phyloP scores from a whole-genome alignment of 2,329 filamentous ascomycete genomes.

The Beauveria australis region DNA sequence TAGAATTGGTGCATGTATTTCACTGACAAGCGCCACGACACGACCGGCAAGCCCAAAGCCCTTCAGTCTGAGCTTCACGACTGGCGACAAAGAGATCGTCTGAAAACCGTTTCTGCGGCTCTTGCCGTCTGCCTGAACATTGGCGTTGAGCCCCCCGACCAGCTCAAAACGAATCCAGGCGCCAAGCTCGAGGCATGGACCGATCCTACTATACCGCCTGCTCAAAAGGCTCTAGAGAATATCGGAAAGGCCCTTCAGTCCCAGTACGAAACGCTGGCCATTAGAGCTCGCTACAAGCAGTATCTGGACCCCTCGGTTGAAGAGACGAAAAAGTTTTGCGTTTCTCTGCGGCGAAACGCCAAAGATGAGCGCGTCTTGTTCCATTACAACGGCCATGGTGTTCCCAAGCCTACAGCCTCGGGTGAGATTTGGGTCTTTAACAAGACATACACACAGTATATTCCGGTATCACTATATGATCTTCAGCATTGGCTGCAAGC shows the following conservation, averaged over 20 bases:
- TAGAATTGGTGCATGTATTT: constrained; percentile 99
- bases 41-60: constrained; percentile 76
- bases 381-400: constrained; percentile 97
- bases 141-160: constrained; percentile 92
- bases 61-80: constrained; percentile 65
- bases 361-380: constrained; percentile 96
- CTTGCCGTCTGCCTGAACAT: constrained; percentile 94
- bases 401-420: constrained; percentile 88
- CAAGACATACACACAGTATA: constrained; percentile 97
- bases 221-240: constrained; percentile 80
- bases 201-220: constrained; percentile 73
- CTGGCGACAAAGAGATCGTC: constrained; percentile 92
- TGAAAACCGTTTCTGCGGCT: constrained; percentile 94
- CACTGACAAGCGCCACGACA: constrained; percentile 95
- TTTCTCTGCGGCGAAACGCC: constrained; percentile 80
- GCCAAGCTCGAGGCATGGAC: constrained; percentile 96
- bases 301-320: constrained; percentile 94
- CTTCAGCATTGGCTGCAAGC: constrained; percentile 92
- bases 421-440: constrained; percentile 99
- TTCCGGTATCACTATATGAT: constrained; percentile 91
- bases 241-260: constrained; percentile 94
- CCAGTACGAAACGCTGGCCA: constrained; percentile 91
- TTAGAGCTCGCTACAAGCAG: constrained; percentile 95
- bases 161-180: constrained; percentile 88
- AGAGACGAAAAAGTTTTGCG: constrained; percentile 93